Percentiles rank a stretch among this genome's conserved stretches.
Evolutionary conservation across 2,329 filamentous ascomycete genomes (phyloP).

Genomic region (Epichloe amarillans): DNA sequence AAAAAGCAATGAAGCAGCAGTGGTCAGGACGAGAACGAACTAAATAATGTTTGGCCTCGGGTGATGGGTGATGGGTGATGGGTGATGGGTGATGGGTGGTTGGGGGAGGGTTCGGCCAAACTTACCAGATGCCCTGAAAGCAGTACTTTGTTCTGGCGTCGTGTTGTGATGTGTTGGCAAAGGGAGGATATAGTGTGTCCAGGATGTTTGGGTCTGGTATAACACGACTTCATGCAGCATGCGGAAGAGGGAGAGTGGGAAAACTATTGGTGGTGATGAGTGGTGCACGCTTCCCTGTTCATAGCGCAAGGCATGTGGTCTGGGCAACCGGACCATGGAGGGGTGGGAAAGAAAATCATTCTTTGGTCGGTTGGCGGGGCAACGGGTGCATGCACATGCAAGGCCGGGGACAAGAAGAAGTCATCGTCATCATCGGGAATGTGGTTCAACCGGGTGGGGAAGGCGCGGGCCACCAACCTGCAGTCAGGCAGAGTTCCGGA

Average conservation of each 20-base stretch:
- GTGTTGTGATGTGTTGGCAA: neutral
- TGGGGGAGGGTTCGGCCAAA: neutral
- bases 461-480: neutral
- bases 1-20: neutral
- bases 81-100: too few relatives aligned
- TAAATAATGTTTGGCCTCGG: neutral
- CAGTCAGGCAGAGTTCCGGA: neutral
- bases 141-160: neutral
- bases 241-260: neutral
- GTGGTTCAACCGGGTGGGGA: constrained; percentile 3
- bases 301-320: neutral
- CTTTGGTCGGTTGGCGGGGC: constrained; percentile 11
- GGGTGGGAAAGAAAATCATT: constrained; percentile 12
- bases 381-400: constrained; percentile 8
- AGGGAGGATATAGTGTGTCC: neutral
- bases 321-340: neutral
- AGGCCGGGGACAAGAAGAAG: neutral
- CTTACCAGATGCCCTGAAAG: neutral
- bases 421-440: constrained; percentile 1
- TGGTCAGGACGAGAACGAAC: neutral
- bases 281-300: neutral
- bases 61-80: too few relatives aligned
- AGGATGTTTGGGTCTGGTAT: neutral
- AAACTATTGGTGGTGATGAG: neutral
- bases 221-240: neutral